Base-by-base conservation (phyloP, 352 stramenopile species). In the Globisporangium rhizosaccharum region DNA sequence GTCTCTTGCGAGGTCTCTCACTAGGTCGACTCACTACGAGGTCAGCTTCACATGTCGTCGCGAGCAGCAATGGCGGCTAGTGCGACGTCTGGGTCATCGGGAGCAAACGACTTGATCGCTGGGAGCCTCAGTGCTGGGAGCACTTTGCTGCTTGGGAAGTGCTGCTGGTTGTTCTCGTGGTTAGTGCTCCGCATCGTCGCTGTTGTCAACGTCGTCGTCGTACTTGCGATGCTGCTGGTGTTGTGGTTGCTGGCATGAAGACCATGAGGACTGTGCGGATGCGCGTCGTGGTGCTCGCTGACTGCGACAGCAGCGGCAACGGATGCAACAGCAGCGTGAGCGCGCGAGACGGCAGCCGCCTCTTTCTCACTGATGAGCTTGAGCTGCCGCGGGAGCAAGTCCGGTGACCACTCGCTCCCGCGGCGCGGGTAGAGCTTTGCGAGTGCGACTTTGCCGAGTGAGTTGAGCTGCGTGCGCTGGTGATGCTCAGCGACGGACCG, bases 401-500 rank as follows among this genome's bases (percentile, higher is more conserved):
- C 80, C 1, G 82, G 82, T 14, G 80, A 75, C 82, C 82, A 92
- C 56, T 90, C 80, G 57, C 82, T 92, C 25, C 76, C 66, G 36
- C 78, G 73, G 18, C 82, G 76, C 36, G 68, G 68, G 23, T 73
- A 76, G 20, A 88, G 68, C 50, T 87, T 87, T 26, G 82, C 82
- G 63, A 92, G 73, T 10, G 78, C 82, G 20, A 92, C 79, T 37
- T 64, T 81, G 26, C 76, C 66, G 3, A 92, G 56, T 50, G 75
- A 78, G 54, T 71, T 75, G 25, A 89, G 71, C 37, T 79, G 78
- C 11, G 75, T 67, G 45, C 73, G 69, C 20, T 79, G 61, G 47
- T 74, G 68, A n/a, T 82, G 81, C 55, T 89, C 79, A 0, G 82
- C 82, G 6, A 90, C 64, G 2, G 79, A 61, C 18, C 74, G 72